phyloP scores from a whole-genome alignment of 2,329 filamentous ascomycete species.

The Arthrobotrys sinensis region DNA sequence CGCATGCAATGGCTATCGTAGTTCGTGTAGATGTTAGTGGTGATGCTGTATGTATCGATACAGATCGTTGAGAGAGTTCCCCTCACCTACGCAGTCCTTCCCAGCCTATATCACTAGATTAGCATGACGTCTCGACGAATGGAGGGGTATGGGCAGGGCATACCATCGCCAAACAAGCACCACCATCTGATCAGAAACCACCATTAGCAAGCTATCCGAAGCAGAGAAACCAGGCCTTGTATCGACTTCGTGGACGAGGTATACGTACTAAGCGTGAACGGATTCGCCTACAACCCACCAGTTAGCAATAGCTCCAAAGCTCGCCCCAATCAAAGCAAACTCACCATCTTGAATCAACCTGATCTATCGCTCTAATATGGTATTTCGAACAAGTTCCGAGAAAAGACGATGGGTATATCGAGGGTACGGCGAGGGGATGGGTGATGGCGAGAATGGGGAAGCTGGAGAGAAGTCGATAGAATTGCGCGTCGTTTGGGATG shows the following conservation, averaged over 20 bases:
- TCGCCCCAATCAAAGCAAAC: conserved; percentile 2
- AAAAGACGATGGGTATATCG: conserved; percentile 8
- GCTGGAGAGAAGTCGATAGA: conserved; percentile 51
- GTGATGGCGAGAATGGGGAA: conserved; percentile 42
- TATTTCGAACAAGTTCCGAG: conserved; percentile 1
- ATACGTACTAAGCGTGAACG: conserved; percentile 59
- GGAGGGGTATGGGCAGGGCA: conserved; percentile 22
- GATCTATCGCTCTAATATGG: conserved; percentile 1
- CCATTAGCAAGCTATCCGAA: conserved; percentile 29
- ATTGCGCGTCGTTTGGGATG: conserved; percentile 60
- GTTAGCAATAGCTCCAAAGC: conserved; percentile 43
- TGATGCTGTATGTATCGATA: background rate
- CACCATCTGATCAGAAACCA: conserved; percentile 50
- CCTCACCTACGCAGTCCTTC: conserved; percentile 89
- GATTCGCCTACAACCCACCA: conserved; percentile 47
- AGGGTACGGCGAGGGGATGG: conserved; percentile 23
- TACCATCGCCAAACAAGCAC: conserved; percentile 61
- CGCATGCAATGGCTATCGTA: conserved; percentile 85
- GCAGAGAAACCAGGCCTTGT: background rate
- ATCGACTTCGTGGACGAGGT: background rate
- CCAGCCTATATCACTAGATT: conserved; percentile 75
- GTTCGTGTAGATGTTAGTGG: conserved; percentile 19
- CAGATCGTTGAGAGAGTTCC: background rate
- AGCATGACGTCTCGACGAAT: conserved; percentile 19
- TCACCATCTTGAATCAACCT: conserved; percentile 39